These are phyloP conservation scores for Ganoderma resinaceum DNA, from an alignment of 1,284 basidiomycete genomes.

Conservation along the genomic window DNA sequence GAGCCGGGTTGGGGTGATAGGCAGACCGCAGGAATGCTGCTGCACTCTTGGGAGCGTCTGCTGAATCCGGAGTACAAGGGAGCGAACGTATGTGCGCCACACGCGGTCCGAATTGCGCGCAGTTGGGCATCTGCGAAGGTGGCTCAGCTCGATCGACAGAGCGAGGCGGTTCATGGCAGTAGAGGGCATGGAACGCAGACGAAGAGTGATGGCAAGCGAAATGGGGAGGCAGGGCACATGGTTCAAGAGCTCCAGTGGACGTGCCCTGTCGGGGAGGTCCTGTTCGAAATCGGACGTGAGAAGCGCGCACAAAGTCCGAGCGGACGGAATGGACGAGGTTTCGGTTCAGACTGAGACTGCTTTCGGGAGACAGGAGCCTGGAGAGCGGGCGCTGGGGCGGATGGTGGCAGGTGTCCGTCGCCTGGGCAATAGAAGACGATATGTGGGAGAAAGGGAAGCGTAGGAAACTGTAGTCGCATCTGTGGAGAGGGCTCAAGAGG, in stretches of 20 bases:
- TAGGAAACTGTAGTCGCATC: conserved; percentile 13
- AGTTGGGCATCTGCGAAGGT: conserved; percentile 11
- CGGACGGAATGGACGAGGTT: conserved; percentile 12
- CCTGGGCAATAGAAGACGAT: conserved; percentile 29
- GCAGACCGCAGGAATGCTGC: conserved; percentile 16
- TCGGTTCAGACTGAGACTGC: not conserved
- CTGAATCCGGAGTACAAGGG: not conserved
- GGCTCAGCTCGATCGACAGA: conserved; percentile 13
- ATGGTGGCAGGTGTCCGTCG: conserved; percentile 32
- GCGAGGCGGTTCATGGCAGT: not conserved
- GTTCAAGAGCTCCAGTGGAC: not conserved
- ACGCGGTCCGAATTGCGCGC: not conserved
- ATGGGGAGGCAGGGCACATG: conserved; percentile 17
- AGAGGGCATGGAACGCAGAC: conserved; percentile 6
- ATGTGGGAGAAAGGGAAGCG: conserved; percentile 22
- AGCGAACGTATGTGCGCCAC: not conserved
- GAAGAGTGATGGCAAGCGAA: conserved; percentile 6
- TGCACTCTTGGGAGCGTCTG: not conserved
- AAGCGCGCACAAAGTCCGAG: conserved; percentile 24
- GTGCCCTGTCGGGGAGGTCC: conserved; percentile 7
- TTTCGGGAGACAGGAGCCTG: not conserved
- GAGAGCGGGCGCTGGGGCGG: conserved; percentile 9
- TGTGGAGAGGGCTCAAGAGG: conserved; percentile 18
- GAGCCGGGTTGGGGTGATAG: not conserved
- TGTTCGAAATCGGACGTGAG: not conserved